Percentiles rank a stretch among this genome's conserved stretches.
Evolutionary conservation across 192 early-diverging fungal species (phyloP).

Genomic region (Pilaira anomala): DNA sequence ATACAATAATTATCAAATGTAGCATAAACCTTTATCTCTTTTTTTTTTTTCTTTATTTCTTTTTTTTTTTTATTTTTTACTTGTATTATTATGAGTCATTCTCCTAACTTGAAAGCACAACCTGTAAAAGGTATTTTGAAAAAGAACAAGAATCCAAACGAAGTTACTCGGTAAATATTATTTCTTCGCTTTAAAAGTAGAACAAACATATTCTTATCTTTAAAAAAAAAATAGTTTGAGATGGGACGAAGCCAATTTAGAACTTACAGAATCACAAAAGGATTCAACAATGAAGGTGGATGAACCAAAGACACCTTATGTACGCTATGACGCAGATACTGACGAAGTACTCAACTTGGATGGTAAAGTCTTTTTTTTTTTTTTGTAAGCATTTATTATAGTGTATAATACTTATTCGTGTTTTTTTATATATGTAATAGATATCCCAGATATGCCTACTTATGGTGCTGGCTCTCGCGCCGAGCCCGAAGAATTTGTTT

Average conservation of each 20-base stretch:
- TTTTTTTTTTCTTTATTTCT: background rate
- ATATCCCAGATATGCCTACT: constrained; percentile 17
- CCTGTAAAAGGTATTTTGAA: constrained; percentile 38
- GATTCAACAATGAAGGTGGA: constrained; percentile 93
- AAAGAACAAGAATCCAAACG: constrained; percentile 1
- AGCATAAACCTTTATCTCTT: background rate
- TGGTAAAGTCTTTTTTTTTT: constrained; percentile 17
- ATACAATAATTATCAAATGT: background rate
- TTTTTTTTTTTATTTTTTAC: background rate
- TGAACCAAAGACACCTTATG: constrained; percentile 95
- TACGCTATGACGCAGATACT: constrained; percentile 79
- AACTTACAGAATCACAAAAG: constrained; percentile 86
- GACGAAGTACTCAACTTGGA: constrained; percentile 60
- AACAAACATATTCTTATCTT: constrained; percentile 7
- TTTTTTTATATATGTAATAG: background rate
- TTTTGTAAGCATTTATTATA: background rate
- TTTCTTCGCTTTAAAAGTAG: background rate
- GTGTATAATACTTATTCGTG: background rate
- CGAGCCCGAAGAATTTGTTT: constrained; percentile 28
- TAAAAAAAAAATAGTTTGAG: constrained; percentile 53
- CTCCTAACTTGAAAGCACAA: constrained; percentile 15
- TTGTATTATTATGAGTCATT: constrained; percentile 15
- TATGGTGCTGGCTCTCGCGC: constrained; percentile 1
- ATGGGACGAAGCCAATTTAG: constrained; percentile 95
- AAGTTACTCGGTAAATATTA: constrained; percentile 17